Conservation (phyloP, 495 filamentous ascomycete genomes). For the Hypoxylon subgilvum region DNA sequence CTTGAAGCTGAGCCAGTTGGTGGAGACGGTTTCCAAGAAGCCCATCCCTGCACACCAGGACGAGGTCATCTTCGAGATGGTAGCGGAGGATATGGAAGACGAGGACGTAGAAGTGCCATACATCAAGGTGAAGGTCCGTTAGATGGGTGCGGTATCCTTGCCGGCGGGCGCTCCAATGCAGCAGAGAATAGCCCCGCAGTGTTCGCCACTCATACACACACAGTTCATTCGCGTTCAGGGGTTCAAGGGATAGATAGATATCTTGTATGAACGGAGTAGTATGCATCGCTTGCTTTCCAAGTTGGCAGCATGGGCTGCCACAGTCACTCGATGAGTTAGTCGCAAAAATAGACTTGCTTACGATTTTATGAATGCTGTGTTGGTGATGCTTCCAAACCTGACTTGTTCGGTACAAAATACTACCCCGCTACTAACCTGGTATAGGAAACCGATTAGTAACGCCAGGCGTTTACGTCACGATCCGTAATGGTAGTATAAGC, state of each 20-base stretch:
- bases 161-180: too few relatives aligned
- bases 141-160: slow-evolving; percentile 15
- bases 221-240: slow-evolving; percentile 7
- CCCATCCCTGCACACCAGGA: slow-evolving; percentile 87
- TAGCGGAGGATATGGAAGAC: slow-evolving; percentile 84
- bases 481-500: slow-evolving; percentile 32
- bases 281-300: slow-evolving; percentile 12
- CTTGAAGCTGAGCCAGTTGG: slow-evolving; percentile 78
- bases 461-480: slow-evolving; percentile 31
- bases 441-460: slow-evolving; percentile 3
- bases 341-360: slow-evolving; percentile 20
- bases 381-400: too few relatives aligned
- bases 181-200: neutral
- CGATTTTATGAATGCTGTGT: too few relatives aligned
- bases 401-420: too few relatives aligned
- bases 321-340: slow-evolving; percentile 14
- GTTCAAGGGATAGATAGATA: slow-evolving; percentile 16
- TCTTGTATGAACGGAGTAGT: slow-evolving; percentile 18
- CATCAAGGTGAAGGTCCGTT: slow-evolving; percentile 78
- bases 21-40: slow-evolving; percentile 90
- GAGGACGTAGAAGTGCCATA: slow-evolving; percentile 98
- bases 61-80: slow-evolving; percentile 96
- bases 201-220: slow-evolving; percentile 1
- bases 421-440: too few relatives aligned
- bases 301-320: neutral